Evolutionary conservation across 176 grass and related monocot species (phyloP).

Genomic region (Stipa capillata): DNA sequence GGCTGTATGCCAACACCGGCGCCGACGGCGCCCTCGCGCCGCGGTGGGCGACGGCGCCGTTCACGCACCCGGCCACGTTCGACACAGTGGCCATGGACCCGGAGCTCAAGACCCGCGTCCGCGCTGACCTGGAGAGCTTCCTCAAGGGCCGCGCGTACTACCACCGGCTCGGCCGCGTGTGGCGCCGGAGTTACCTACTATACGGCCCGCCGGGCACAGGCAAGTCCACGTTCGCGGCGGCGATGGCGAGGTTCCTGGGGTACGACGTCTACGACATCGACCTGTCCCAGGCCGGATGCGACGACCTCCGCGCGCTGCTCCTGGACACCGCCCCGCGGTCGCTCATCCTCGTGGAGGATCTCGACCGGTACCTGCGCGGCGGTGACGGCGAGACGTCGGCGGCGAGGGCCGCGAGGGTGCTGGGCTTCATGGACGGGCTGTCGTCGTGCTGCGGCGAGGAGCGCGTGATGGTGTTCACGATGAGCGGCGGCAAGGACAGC

Average conservation of each 20-base stretch:
- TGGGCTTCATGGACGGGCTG: constrained; percentile 92
- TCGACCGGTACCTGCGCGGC: constrained; percentile 69
- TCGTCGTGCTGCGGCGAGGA: constrained; percentile 86
- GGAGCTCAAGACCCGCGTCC: constrained; percentile 62
- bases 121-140: constrained; percentile 70
- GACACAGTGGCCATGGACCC: constrained; percentile 84
- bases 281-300: constrained; percentile 35
- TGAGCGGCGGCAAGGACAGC: constrained; percentile 53
- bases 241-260: constrained; percentile 79
- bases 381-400: constrained; percentile 30
- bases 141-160: constrained; percentile 81
- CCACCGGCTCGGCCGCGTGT: constrained; percentile 77
- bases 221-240: constrained; percentile 86
- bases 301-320: constrained; percentile 68
- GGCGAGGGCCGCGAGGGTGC: constrained; percentile 35
- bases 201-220: constrained; percentile 71
- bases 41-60: constrained; percentile 46
- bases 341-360: constrained; percentile 95
- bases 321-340: constrained; percentile 66
- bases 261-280: constrained; percentile 95
- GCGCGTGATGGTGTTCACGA: constrained; percentile 91
- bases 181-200: constrained; percentile 97
- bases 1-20: constrained; percentile 42
- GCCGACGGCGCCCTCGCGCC: not conserved
- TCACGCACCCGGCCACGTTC: constrained; percentile 80